These are phyloP conservation scores for Diaporthe amygdali DNA, from an alignment of 2,329 filamentous ascomycete genomes.

Conservation along the genomic window DNA sequence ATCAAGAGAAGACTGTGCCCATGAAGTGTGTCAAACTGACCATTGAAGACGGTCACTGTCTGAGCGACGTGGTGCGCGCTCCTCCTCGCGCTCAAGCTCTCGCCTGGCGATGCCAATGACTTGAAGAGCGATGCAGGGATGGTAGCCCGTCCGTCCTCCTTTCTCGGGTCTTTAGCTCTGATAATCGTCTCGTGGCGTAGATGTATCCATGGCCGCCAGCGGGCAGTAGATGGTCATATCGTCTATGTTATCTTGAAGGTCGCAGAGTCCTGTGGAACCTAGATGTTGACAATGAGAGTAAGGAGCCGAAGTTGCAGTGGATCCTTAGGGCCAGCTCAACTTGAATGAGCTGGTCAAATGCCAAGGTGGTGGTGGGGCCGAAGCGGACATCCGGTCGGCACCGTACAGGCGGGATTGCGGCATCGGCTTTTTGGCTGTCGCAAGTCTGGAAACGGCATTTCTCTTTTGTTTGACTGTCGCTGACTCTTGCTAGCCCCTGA, in stretches of 20 bases:
- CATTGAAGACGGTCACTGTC: not conserved
- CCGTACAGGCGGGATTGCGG: conserved; percentile 8
- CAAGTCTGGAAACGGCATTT: not conserved
- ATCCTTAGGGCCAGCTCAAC: not conserved
- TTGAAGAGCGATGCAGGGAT: not conserved
- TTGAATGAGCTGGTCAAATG: not conserved
- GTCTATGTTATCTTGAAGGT: not conserved
- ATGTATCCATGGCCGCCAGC: too few species aligned
- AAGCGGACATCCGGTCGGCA: not conserved
- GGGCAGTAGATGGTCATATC: not conserved
- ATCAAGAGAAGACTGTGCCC: not conserved
- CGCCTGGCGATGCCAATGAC: not conserved
- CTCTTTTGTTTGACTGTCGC: not conserved
- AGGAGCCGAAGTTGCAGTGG: not conserved
- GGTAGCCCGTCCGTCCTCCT: not conserved
- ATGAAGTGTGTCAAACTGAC: not conserved
- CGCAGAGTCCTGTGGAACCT: too few species aligned
- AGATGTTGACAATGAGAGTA: not conserved
- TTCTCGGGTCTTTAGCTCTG: not conserved
- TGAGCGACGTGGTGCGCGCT: not conserved
- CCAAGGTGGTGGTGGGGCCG: conserved; percentile 5
- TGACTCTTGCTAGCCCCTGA: not conserved
- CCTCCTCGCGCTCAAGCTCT: not conserved
- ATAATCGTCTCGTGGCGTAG: not conserved
- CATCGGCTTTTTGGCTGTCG: conserved; percentile 16